Evolutionary conservation across 306 rosid genomes (phyloP), one percentile per base, ranked within the genome.

Genomic region (Medicago arabica): DNA sequence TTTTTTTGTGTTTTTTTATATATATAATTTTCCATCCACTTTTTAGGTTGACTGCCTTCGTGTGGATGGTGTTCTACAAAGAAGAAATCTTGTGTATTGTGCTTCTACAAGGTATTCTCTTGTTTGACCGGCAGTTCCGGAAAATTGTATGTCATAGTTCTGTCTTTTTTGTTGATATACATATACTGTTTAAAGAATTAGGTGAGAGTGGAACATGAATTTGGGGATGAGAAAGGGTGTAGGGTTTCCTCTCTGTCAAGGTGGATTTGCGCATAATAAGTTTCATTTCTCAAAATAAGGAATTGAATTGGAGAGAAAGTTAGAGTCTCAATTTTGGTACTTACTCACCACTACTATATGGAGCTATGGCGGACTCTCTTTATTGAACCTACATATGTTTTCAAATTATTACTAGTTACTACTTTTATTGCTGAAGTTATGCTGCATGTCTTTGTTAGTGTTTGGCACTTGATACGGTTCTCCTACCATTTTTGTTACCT

Each of bases 41-140:
- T 74, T 76, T 72, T 84, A 95, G 98, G 97, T 92, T 79, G 98
- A 90, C 2, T 95, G 97, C 79, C 97, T 95, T 87, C 86, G 57
- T 81, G 97, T 95, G 84, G 82, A 88, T 58, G 98, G 98, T 75
- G 98, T 95, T 62, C 80, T 95, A 86, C 90, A 89, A 75, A 88
- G 90, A 89, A 86, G 93, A 83, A 95, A 95, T 90, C 95, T 95
- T 70, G 98, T 95, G 76, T 95, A 92, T 89, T 90, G 97, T 80
- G 98, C 98, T 78, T 95, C 98, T 36, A 95, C 97, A 34, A 95
- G 97, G 97, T 95, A 86, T 69, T 81, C 41, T 79, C 61, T 85
- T 7, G 10, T 76, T 57, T 74, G 41, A 18, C 71, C 55, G 63
- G 47, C 53, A 70, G 75, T 59, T 74, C 59, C 47, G 54, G 46